Evolutionary conservation across 2,329 filamentous ascomycete genomes (phyloP), one percentile per base, ranked within the genome.

Genomic region (Lachnellula arida): DNA sequence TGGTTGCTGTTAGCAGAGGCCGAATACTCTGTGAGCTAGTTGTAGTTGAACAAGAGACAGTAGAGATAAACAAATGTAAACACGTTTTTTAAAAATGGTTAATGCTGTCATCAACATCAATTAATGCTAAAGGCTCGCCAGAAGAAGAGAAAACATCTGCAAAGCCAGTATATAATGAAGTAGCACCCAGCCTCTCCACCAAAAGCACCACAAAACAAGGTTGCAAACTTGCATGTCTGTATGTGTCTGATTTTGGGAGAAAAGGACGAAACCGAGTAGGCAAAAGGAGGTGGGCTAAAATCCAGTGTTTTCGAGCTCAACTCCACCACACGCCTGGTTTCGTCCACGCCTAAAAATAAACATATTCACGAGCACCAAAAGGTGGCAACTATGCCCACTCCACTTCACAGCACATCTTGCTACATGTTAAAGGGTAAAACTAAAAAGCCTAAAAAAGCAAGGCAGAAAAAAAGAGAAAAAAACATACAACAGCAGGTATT

Each of bases 401-500:
- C 2, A 17, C 37, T 9, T 40, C 28, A 6, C 25, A 28, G 3
- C 9, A 32, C 4, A 32, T 32, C 28, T 11, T 8, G 5, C 25
- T 28, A 7, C 25, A 28, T 6, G 6, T 8, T 28, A 19, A 19
- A 19, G 19, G 19, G 19, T 19, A 19, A 19, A 19, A 19, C 22
- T 5, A 23, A 15, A 47, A 28, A 47, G 14, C 39, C 35, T 25
- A 49, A 23, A 44, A 53, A 44, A 23, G n/a, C 39, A 43, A 50
- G 51, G 37, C 19, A 19, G 19, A 19, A 19, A 19, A 19, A 19
- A 19, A 19, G 19, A 19, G 19, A 19, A 19, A 44, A 60, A 64
- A 62, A 64, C 61, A 65, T 64, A 64, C 59, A 64, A 64, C 62
- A 64, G 59, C 51, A 54, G 58, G 55, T 23, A 23, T 23, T 23